Evolutionary conservation across 768 basidiomycete genomes (phyloP), one percentile per base, ranked within the genome.

Genomic region (Myochromella boudieri): DNA sequence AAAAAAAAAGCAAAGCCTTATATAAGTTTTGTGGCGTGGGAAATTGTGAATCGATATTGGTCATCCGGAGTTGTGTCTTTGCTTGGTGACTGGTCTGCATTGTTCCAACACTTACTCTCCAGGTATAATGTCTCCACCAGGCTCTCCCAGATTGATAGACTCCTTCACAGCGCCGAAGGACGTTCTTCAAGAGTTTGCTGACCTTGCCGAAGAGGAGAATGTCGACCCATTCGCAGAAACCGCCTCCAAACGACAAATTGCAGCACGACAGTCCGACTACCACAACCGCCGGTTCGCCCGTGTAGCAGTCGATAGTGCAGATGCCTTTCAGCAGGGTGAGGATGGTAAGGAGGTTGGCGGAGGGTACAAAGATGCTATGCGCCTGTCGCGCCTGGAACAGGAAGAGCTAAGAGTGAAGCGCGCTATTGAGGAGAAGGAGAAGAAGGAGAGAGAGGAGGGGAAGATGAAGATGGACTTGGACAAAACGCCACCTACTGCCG

Each of bases 281-380:
- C 95, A 98, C 64, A 84, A 87, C 60, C 82, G 94, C 48, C 82
- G 94, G 32, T 97, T 97, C 65, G 81, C 80, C 58, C 85, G 97
- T 40, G 80, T 85, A 49, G 87, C 85, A 22, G 80, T 86, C 51
- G 88, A 88, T 32, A 88, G 91, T 44, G 80, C 78, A 7, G 89
- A 92, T 68, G 90, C 83, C 0, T 93, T 91, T 57, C 70, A 79
- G 49, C 76, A 83, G 28, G 75, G 60, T 3, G 81, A 82, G 49
- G 88, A 87, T 43, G 87, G 84, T 0, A 73, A 74, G 53, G 81
- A 82, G 22, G 76, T 78, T 1, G 91, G 92, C 60, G 91, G 92
- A 37, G 89, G 90, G 3, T 99, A 98, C 66, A 95, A 91, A 62
- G 95, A 97, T 62, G 90, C 93, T 10, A 99, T 98, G 97, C 78